Conservation (phyloP, 176 grass and related monocot species). For the Pharus latifolius region DNA sequence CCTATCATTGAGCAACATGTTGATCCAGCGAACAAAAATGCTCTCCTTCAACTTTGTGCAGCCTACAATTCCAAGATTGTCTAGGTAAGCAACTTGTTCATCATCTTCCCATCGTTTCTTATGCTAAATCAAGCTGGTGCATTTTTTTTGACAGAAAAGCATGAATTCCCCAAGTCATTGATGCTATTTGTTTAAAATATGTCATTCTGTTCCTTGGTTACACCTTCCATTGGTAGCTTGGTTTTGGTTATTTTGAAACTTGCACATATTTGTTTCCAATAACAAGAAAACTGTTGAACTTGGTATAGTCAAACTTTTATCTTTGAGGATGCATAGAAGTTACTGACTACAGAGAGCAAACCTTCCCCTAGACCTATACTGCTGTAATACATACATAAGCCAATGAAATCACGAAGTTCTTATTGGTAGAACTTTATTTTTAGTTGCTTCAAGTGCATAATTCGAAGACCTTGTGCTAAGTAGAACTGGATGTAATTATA, state of each 20-base stretch:
- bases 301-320: background rate
- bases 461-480: background rate
- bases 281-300: background rate
- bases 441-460: background rate
- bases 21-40: constrained; percentile 59
- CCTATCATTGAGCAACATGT: constrained; percentile 69
- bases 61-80: constrained; percentile 72
- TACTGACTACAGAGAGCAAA: background rate
- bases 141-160: constrained; percentile 1
- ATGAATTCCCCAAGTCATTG: background rate
- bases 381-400: background rate
- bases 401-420: background rate
- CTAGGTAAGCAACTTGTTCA: constrained; percentile 57
- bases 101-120: background rate
- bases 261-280: background rate
- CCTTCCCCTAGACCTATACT: background rate
- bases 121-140: background rate
- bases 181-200: background rate
- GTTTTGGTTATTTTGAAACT: background rate
- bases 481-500: background rate
- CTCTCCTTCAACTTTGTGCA: constrained; percentile 69
- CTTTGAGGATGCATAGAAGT: background rate
- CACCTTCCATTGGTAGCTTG: background rate
- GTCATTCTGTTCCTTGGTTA: background rate
- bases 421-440: background rate